Evolutionary conservation across 2,329 filamentous ascomycete species (phyloP).

Genomic region (Epichloe brachyelytri): DNA sequence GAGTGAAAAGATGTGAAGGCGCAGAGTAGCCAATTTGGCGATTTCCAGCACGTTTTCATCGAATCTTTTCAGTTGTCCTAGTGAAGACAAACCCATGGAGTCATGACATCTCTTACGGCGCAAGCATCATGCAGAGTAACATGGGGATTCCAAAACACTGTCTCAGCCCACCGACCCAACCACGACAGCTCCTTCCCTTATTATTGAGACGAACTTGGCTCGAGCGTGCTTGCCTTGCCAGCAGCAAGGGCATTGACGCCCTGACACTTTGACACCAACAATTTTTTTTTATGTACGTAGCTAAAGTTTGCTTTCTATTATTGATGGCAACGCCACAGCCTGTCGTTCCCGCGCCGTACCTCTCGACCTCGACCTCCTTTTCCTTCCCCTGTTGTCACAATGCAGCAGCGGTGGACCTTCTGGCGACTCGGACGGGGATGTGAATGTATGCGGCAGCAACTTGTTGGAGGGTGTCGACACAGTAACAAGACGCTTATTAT

Average conservation of each 20-base stretch:
- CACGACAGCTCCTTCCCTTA: background rate
- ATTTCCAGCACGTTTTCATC: no score
- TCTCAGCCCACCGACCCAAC: constrained; percentile 1
- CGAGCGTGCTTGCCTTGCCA: constrained; percentile 2
- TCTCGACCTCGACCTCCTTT: background rate
- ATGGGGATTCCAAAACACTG: background rate
- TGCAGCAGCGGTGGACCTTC: background rate
- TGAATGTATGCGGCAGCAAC: no score
- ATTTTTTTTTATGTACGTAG: no score
- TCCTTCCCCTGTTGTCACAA: background rate
- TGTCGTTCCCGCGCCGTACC: background rate
- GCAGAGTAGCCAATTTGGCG: background rate
- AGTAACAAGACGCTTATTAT: background rate
- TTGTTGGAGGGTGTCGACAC: no score
- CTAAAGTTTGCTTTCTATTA: background rate
- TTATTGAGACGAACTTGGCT: constrained; percentile 4
- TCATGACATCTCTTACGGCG: background rate
- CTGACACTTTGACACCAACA: no score
- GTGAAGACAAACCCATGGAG: background rate
- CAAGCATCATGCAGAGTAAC: background rate
- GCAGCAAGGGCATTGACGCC: background rate
- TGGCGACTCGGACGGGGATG: background rate
- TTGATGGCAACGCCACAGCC: no score
- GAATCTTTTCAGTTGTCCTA: background rate
- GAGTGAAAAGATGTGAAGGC: background rate